Conservation (phyloP, 805 yeast genomes). For the Ogataea parapolymorpha region DNA sequence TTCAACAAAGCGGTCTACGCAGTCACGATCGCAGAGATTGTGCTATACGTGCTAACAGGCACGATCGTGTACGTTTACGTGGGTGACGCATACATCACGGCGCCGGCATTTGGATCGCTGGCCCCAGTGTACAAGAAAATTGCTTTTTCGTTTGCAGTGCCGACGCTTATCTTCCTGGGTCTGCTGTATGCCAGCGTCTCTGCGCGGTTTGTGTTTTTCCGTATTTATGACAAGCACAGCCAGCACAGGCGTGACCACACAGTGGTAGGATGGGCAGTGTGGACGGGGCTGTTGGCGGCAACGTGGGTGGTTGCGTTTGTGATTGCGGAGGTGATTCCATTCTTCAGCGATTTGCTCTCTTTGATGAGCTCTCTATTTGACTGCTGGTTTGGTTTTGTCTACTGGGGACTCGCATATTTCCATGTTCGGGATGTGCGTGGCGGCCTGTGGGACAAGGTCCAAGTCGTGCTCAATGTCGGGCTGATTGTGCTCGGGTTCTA, state of each 20-base stretch:
- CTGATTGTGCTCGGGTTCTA: slow-evolving; percentile 49
- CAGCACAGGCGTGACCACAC: slow-evolving; percentile 48
- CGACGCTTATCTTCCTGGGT: slow-evolving; percentile 56
- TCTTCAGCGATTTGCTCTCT: slow-evolving; percentile 54
- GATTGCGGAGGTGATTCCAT: slow-evolving; percentile 65
- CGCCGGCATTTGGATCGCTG: slow-evolving; percentile 59
- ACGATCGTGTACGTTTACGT: slow-evolving; percentile 56
- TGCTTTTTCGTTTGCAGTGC: slow-evolving; percentile 59
- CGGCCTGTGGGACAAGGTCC: not conserved
- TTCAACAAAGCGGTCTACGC: slow-evolving; percentile 53
- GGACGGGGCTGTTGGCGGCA: slow-evolving; percentile 42
- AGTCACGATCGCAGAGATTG: slow-evolving; percentile 49
- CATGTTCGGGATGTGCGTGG: slow-evolving; percentile 35
- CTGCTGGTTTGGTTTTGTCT: slow-evolving; percentile 64
- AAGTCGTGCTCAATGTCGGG: slow-evolving; percentile 18
- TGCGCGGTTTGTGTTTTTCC: slow-evolving; percentile 48
- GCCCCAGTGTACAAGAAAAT: slow-evolving; percentile 45
- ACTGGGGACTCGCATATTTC: slow-evolving; percentile 59
- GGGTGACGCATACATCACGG: slow-evolving; percentile 50
- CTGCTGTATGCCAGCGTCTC: slow-evolving; percentile 53
- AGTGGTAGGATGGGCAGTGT: slow-evolving; percentile 47
- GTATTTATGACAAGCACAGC: slow-evolving; percentile 41
- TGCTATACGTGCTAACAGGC: slow-evolving; percentile 54
- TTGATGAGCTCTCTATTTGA: slow-evolving; percentile 61
- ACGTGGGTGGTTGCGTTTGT: slow-evolving; percentile 54